Conservation (phyloP, 2,329 filamentous ascomycete species). For the Penicillium digitatum region DNA sequence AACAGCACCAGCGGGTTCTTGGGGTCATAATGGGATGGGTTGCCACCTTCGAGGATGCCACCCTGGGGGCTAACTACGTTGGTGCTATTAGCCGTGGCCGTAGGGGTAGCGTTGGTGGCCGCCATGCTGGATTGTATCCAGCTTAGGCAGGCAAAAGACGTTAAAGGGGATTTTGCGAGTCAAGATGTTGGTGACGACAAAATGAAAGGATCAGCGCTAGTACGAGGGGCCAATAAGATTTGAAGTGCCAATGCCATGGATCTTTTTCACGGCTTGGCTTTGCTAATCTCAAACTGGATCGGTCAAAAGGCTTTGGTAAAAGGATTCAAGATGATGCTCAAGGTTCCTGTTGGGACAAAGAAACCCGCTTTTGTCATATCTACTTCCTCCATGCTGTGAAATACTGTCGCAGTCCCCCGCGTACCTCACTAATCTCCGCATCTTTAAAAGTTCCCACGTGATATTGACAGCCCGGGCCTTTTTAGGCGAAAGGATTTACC, state of each 20-base stretch:
- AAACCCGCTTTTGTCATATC: too few species aligned
- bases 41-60: slow-evolving; percentile 67
- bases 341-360: not conserved
- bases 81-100: slow-evolving; percentile 9
- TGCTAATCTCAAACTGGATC: not conserved
- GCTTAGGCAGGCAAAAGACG: not conserved
- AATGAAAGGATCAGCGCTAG: not conserved
- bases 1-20: slow-evolving; percentile 71
- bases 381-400: too few species aligned
- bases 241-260: not conserved
- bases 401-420: too few species aligned
- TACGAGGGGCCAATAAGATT: not conserved
- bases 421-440: not conserved
- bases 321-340: not conserved
- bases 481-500: not conserved
- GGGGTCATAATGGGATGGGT: slow-evolving; percentile 64
- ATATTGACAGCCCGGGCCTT: not conserved
- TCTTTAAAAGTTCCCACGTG: slow-evolving; percentile 1
- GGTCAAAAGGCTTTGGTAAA: too few species aligned
- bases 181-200: not conserved
- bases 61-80: slow-evolving; percentile 50
- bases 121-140: slow-evolving; percentile 17
- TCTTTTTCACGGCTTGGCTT: not conserved
- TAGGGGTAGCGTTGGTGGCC: slow-evolving; percentile 14
- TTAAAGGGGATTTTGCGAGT: not conserved